phyloP scores from a whole-genome alignment of 805 yeast genomes.

The Candida berthetii region DNA sequence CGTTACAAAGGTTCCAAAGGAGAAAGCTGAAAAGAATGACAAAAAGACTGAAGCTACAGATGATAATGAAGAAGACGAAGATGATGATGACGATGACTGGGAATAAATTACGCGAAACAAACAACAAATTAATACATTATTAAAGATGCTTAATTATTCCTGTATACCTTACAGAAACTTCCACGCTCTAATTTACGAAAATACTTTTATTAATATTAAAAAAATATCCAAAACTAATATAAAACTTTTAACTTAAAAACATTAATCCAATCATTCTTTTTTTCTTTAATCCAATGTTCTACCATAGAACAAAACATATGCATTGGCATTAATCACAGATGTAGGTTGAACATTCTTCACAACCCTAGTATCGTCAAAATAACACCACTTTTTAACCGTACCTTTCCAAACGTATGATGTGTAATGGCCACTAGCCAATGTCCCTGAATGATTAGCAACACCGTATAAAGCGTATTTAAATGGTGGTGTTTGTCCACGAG shows the following conservation, averaged over 20 bases:
- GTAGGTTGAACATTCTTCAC: constrained; percentile 39
- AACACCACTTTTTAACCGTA: constrained; percentile 52
- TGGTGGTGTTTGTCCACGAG: constrained; percentile 77
- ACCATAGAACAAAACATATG: constrained; percentile 77
- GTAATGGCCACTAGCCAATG: constrained; percentile 82
- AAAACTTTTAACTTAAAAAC: no score
- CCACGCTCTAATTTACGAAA: no score
- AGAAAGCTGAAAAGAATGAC: constrained; percentile 3
- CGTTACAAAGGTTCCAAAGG: constrained; percentile 11
- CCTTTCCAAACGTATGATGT: constrained; percentile 74
- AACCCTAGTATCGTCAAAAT: constrained; percentile 77
- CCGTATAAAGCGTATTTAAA: constrained; percentile 73
- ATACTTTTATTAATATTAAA: no score
- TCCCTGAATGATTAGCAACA: constrained; percentile 82
- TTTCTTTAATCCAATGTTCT: constrained; percentile 24
- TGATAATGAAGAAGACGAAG: constrained; percentile 21
- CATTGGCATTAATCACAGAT: constrained; percentile 64
- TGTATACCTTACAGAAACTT: no score
- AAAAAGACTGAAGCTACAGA: constrained; percentile 3
- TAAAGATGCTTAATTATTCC: no score
- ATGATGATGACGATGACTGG: constrained; percentile 60
- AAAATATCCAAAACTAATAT: no score
- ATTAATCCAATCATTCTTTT: no score
- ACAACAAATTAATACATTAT: no score
- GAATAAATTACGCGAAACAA: constrained; percentile 31